A percentile compares a stretch with the other conserved stretches of the same genome.
Evolutionary conservation across 306 rosid species (phyloP).

Genomic region (Ormosia semicastrata): DNA sequence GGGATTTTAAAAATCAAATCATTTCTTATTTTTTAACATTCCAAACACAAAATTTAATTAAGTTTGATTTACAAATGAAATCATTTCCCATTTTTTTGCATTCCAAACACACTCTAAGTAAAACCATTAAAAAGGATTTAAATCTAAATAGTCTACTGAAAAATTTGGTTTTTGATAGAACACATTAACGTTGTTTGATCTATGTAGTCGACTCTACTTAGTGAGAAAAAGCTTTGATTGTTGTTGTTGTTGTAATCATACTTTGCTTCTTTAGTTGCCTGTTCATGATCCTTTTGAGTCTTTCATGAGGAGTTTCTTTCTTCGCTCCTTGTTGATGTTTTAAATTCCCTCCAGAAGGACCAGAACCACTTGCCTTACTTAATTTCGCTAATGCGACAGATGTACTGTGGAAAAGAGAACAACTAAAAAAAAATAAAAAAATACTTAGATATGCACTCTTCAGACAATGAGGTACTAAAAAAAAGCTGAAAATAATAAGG

Average conservation of each 20-base stretch:
- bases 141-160: no score
- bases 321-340: slow-evolving; percentile 81
- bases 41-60: no score
- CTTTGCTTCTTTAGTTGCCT: slow-evolving; percentile 93
- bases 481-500: background rate
- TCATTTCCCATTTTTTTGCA: no score
- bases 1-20: no score
- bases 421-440: background rate
- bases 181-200: no score
- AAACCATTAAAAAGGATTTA: no score
- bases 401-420: slow-evolving; percentile 50
- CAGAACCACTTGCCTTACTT: slow-evolving; percentile 64
- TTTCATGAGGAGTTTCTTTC: slow-evolving; percentile 99
- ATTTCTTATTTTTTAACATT: no score
- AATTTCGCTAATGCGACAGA: slow-evolving; percentile 82
- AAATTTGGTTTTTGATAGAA: no score
- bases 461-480: background rate
- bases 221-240: no score
- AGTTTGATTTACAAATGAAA: no score
- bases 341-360: slow-evolving; percentile 41
- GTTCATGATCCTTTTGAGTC: slow-evolving; percentile 97
- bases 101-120: no score
- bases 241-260: slow-evolving; percentile 22
- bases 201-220: no score
- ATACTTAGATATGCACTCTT: background rate